Evolutionary conservation across 1,284 basidiomycete genomes (phyloP).

Genomic region (Fomitopsis betulina): DNA sequence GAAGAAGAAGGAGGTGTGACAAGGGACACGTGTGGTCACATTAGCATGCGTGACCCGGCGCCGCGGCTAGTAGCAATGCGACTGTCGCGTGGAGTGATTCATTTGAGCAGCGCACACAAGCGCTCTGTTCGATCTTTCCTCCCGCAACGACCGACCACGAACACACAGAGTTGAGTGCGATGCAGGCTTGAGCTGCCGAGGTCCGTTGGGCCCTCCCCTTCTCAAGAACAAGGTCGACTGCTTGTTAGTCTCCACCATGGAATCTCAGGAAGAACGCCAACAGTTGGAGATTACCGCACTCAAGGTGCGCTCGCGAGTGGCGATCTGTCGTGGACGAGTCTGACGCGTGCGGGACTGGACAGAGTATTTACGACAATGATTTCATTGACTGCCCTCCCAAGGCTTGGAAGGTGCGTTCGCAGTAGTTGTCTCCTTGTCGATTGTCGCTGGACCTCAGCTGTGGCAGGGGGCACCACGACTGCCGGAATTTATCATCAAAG

Average conservation of each 20-base stretch:
- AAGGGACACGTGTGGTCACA: not conserved
- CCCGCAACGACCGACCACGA: not conserved
- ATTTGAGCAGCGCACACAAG: not conserved
- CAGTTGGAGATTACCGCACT: slow-evolving; percentile 71
- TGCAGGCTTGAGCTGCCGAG: slow-evolving; percentile 72
- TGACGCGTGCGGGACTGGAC: not conserved
- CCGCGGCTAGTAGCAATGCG: not conserved
- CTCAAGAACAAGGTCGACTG: slow-evolving; percentile 26
- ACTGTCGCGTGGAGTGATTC: slow-evolving; percentile 6
- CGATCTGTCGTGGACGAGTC: too few species aligned
- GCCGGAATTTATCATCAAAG: slow-evolving; percentile 69
- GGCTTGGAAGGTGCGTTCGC: slow-evolving; percentile 67
- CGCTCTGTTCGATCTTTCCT: slow-evolving; percentile 1
- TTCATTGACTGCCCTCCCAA: slow-evolving; percentile 70
- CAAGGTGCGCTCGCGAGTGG: slow-evolving; percentile 26
- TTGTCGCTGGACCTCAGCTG: not conserved
- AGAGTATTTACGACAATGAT: slow-evolving; percentile 71
- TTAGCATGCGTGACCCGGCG: not conserved
- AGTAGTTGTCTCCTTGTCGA: not conserved
- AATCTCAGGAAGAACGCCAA: slow-evolving; percentile 64
- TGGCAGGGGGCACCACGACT: slow-evolving; percentile 58
- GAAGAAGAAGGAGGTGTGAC: not conserved
- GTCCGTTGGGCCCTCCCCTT: slow-evolving; percentile 62
- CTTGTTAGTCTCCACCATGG: slow-evolving; percentile 45
- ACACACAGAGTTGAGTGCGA: slow-evolving; percentile 22